phyloP scores from a whole-genome alignment of 495 filamentous ascomycete species.

The Penicillium robsamsonii region DNA sequence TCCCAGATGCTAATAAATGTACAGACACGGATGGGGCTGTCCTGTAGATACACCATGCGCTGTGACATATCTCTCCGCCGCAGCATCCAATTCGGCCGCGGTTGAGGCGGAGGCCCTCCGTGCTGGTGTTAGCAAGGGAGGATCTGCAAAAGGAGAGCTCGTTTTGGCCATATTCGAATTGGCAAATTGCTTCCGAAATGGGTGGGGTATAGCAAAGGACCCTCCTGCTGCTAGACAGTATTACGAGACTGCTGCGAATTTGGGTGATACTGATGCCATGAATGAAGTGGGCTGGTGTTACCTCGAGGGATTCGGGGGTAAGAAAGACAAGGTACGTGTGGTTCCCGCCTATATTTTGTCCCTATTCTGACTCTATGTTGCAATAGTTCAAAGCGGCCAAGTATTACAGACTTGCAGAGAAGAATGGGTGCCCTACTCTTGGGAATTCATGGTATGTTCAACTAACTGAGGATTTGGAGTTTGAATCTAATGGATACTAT shows the following conservation, averaged over 20 bases:
- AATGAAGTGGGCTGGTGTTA: slow-evolving; percentile 97
- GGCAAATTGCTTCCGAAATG: slow-evolving; percentile 93
- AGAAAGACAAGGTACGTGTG: slow-evolving; percentile 90
- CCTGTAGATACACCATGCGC: slow-evolving; percentile 66
- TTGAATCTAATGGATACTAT: slow-evolving; percentile 24
- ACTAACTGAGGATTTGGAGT: slow-evolving; percentile 13
- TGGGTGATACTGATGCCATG: slow-evolving; percentile 97
- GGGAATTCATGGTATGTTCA: slow-evolving; percentile 90
- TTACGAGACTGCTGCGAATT: slow-evolving; percentile 93
- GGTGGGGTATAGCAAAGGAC: slow-evolving; percentile 91
- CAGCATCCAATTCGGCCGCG: slow-evolving; percentile 85
- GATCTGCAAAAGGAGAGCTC: slow-evolving; percentile 92
- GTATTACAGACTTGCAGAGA: slow-evolving; percentile 91
- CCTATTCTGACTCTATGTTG: slow-evolving; percentile 10
- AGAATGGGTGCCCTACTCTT: slow-evolving; percentile 81
- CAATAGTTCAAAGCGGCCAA: slow-evolving; percentile 77
- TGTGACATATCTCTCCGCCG: slow-evolving; percentile 78
- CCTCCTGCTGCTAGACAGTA: slow-evolving; percentile 87
- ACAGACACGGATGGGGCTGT: slow-evolving; percentile 93
- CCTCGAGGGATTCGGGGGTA: slow-evolving; percentile 87
- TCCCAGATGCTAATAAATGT: slow-evolving; percentile 1
- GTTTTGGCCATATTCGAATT: slow-evolving; percentile 94
- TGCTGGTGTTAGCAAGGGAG: slow-evolving; percentile 87
- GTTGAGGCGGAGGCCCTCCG: slow-evolving; percentile 80
- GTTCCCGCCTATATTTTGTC: slow-evolving; percentile 9